Evolutionary conservation across 352 stramenopile species (phyloP).

Genomic region (Peronospora destructor): DNA sequence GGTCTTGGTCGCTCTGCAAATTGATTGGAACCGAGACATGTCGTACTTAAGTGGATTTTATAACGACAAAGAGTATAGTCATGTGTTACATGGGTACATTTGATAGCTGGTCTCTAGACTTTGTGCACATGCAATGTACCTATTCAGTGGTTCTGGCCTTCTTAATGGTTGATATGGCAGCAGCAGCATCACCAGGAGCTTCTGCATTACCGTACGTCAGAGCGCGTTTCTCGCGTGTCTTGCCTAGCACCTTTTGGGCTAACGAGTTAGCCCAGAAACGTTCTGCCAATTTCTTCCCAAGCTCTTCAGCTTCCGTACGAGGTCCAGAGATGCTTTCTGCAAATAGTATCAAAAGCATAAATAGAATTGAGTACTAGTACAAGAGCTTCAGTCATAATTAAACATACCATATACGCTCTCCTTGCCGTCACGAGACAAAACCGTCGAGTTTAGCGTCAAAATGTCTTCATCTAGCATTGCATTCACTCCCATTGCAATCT

Average conservation of each 20-base stretch:
- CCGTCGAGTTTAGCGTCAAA: conserved; percentile 59
- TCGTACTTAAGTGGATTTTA: conserved; percentile 24
- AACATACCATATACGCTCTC: conserved; percentile 38
- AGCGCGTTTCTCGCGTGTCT: conserved; percentile 60
- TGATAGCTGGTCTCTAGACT: too few relatives aligned
- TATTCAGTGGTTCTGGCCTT: conserved; percentile 23
- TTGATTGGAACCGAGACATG: conserved; percentile 47
- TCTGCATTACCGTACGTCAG: conserved; percentile 70
- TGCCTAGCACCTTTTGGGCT: conserved; percentile 50
- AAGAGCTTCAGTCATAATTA: not conserved
- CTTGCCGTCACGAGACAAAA: conserved; percentile 71
- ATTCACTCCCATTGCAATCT: conserved; percentile 83
- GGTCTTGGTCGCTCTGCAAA: conserved; percentile 18
- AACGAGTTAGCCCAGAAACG: conserved; percentile 52
- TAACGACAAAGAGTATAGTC: not conserved
- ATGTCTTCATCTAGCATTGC: conserved; percentile 52
- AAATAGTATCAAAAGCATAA: conserved; percentile 4
- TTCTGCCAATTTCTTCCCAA: conserved; percentile 57
- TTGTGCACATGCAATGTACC: not conserved
- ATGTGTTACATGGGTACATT: not conserved
- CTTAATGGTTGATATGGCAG: conserved; percentile 16
- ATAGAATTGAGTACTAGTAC: not conserved
- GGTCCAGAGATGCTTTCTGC: conserved; percentile 46
- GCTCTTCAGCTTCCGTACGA: conserved; percentile 45
- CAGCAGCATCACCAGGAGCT: conserved; percentile 57